Base-by-base conservation (phyloP, 202 grass and related monocot genomes). In the Schoenoplectus tabernaemontani region DNA sequence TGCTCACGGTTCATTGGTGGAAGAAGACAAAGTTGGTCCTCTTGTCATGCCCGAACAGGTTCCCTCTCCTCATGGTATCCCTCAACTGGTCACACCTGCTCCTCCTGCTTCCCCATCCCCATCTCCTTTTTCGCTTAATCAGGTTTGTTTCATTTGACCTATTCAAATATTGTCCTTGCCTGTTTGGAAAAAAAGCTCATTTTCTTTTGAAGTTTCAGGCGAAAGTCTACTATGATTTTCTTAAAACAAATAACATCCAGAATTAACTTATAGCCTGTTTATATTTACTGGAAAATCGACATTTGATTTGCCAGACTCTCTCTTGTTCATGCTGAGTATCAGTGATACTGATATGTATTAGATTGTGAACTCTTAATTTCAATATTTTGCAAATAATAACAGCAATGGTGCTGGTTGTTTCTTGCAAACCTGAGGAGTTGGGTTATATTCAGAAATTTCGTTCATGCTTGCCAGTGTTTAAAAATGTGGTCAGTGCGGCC, bases 1-100 rank as follows among this genome's bases (percentile, higher is more conserved):
- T 47, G 74, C 86, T 86, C 76, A 89, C 73, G 90, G 83, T 87
- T 84, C 69, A 72, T 86, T 94, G 81, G 81, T 90, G 75, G 95
- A 94, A 76, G 95, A 98, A 77, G 91, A 98, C 73, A 98, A 98
- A 83, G 80, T 90, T 39, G 86, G 86, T 7, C 64, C 89, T 90
- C 70, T 94, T 79, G 78, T 90, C 44, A 90, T 98, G 78, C 89
- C 95, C 84, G 95, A 98, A 78, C 91, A 91, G 59, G 78, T 91
- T 63, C 75, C 87, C 32, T 84, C 86, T 48, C 77, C 63, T 44
- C 87, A 88, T 73, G 83, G 82, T 22, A 48, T 89, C 56, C 41
- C 72, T 80, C 92, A 91, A 39, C 22, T 63, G 80, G 87, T 88
- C 81, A 77, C 95, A 78, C 88, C 89, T 39, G 75, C 88, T 30